Percentiles rank a stretch among this genome's conserved stretches.
Conservation (phyloP, 2,329 filamentous ascomycete species). For the Ophiostoma sp. region DNA sequence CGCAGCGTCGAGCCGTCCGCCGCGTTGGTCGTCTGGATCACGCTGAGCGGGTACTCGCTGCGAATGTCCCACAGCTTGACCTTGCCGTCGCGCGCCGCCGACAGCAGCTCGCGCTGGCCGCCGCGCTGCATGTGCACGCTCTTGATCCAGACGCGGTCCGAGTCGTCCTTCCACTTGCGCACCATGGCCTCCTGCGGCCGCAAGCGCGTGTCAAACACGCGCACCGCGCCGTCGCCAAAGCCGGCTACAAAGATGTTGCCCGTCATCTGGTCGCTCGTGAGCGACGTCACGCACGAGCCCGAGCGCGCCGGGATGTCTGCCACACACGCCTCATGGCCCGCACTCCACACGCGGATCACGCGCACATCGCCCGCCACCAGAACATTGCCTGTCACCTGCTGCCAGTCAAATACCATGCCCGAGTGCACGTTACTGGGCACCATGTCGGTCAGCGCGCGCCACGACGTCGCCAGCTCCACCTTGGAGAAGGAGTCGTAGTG, state of each 20-base stretch:
- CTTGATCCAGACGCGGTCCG: conserved; percentile 81
- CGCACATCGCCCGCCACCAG: conserved; percentile 95
- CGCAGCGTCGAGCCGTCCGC: conserved; percentile 53
- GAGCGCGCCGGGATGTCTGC: conserved; percentile 93
- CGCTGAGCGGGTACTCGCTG: conserved; percentile 70
- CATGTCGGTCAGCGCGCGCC: conserved; percentile 88
- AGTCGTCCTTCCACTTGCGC: conserved; percentile 91
- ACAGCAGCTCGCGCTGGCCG: conserved; percentile 84
- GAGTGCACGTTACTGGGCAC: conserved; percentile 91
- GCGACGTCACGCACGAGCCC: conserved; percentile 87
- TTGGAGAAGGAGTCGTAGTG: conserved; percentile 75
- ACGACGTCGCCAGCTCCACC: conserved; percentile 82
- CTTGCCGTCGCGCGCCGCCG: conserved; percentile 85
- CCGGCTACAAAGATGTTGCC: conserved; percentile 94
- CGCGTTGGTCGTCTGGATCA: conserved; percentile 68
- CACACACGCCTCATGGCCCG: conserved; percentile 84
- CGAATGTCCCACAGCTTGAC: conserved; percentile 95
- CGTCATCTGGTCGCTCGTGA: conserved; percentile 96
- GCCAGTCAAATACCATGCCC: conserved; percentile 97
- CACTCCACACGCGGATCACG: conserved; percentile 94
- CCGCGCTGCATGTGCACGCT: conserved; percentile 96
- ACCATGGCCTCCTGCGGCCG: conserved; percentile 87
- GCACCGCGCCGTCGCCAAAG: conserved; percentile 89
- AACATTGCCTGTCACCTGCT: conserved; percentile 90
- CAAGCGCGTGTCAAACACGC: conserved; percentile 86